Evolutionary conservation across 495 filamentous ascomycete species (phyloP).

Genomic region (Letharia lupina): DNA sequence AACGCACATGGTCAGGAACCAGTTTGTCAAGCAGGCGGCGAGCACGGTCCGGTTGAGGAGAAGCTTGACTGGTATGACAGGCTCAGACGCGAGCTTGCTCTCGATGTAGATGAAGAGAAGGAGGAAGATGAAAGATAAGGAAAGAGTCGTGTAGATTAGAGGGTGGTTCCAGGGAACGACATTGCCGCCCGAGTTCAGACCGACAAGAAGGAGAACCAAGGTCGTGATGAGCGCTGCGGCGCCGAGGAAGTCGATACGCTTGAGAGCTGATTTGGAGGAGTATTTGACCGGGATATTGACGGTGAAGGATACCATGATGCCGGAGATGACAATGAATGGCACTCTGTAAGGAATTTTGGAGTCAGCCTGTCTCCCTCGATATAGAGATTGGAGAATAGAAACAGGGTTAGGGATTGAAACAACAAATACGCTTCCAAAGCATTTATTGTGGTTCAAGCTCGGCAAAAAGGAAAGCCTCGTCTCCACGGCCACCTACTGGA

Average conservation of each 20-base stretch:
- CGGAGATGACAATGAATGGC: slow-evolving; percentile 54
- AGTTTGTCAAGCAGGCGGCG: slow-evolving; percentile 56
- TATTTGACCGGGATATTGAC: slow-evolving; percentile 71
- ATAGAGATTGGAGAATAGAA: too few species aligned
- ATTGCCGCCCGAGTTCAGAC: slow-evolving; percentile 66
- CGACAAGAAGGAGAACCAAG: slow-evolving; percentile 57
- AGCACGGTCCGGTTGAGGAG: slow-evolving; percentile 55
- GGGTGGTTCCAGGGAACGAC: slow-evolving; percentile 65
- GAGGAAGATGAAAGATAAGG: slow-evolving; percentile 48
- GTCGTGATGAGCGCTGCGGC: slow-evolving; percentile 48
- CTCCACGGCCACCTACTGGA: slow-evolving; percentile 39
- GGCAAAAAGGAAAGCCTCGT: not conserved
- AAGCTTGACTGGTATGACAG: slow-evolving; percentile 61
- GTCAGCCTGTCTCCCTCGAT: not conserved
- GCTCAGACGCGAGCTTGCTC: slow-evolving; percentile 47
- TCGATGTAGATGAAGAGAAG: slow-evolving; percentile 51
- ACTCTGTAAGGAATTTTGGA: slow-evolving; percentile 31
- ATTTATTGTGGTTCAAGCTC: too few species aligned
- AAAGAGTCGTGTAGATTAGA: slow-evolving; percentile 50
- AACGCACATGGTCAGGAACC: slow-evolving; percentile 38
- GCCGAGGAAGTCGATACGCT: slow-evolving; percentile 61
- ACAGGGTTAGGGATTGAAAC: too few species aligned
- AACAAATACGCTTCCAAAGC: too few species aligned
- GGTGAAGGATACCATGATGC: slow-evolving; percentile 54
- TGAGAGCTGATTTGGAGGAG: slow-evolving; percentile 52